Base-by-base conservation (phyloP, 2,329 filamentous ascomycete genomes). In the Fusarium incarnatum region DNA sequence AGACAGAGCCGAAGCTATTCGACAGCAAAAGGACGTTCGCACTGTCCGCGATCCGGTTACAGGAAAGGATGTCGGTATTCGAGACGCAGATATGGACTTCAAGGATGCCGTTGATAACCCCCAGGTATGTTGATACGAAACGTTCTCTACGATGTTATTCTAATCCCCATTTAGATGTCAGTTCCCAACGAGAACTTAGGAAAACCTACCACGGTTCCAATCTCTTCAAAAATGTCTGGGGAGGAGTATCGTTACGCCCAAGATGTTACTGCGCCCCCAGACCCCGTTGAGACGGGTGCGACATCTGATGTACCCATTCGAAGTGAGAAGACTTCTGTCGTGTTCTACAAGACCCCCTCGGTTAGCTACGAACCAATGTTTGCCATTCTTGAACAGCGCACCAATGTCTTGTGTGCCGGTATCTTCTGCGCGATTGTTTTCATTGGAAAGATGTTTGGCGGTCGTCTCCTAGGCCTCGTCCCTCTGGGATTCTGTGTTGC, bases 221-320 rank as follows among this genome's bases (percentile, higher is more conserved):
- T 93, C 1, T 88, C 92, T 2, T 80, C 91, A 0, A 84, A 85
- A 1, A 93, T 97, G 78, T 89, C 90, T 1, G 88, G 91, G 28
- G 87, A 91, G 64, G 92, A 97, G 69, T 98, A 98, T 80, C 92
- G 92, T 69, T 78, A 91, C 60, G 92, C 90, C 12, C 95, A 98
- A 81, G 95, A 98, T 80, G 85, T 97, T 60, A 97, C 94, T 0
- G 93, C 95, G 1, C 95, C 95, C 4, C 95, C 95, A 2, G 94
- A 97, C 71, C 95, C 95, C 1, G 85, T 97, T 22, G 90, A 91
- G 18, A 87, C 91, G 60, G 93, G 94, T 25, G 89, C 91, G 34
- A 98, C 95, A 1, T 94, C 93, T 27, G 96, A 98, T 80, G 94
- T 98, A 2, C 96, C 96, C 5, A 97, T 98, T 62, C 92, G 94